These are phyloP conservation scores for Microsporum ferrugineum DNA, from an alignment of 2,329 filamentous ascomycete species.

Conservation along the genomic window DNA sequence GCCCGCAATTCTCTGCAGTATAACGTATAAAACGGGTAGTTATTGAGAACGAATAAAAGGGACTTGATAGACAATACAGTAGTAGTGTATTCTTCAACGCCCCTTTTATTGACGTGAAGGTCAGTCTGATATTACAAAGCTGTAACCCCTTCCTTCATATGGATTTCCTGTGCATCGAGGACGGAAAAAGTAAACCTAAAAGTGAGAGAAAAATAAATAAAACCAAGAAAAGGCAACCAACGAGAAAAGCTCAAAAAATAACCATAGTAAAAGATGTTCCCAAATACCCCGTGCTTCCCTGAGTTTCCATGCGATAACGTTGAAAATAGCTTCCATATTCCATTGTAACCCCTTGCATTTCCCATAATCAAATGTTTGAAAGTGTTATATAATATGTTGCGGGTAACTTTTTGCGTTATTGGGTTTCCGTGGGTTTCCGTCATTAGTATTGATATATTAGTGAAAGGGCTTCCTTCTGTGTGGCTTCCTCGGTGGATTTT, in stretches of 20 bases:
- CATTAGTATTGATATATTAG: not conserved
- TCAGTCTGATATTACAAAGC: not conserved
- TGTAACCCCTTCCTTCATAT: not conserved
- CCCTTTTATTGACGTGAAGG: not conserved
- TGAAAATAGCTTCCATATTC: not conserved
- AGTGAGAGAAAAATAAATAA: not conserved
- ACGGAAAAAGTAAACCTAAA: not conserved
- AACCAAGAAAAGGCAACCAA: not conserved
- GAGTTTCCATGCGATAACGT: not conserved
- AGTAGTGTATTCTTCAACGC: not conserved
- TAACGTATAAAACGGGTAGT: not conserved
- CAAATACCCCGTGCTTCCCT: not conserved
- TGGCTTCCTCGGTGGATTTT: not conserved
- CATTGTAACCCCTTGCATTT: not conserved
- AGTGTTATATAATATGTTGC: slow-evolving; percentile 1
- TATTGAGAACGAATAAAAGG: not conserved
- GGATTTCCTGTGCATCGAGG: not conserved
- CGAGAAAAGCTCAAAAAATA: not conserved
- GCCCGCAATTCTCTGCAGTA: not conserved
- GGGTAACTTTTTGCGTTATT: not conserved
- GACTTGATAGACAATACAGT: not conserved
- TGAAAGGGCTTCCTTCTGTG: not conserved
- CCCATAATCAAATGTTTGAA: not conserved
- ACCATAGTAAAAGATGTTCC: not conserved
- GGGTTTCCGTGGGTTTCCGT: slow-evolving; percentile 1